Evolutionary conservation across 345 rosid genomes (phyloP).

Genomic region (Pistacia vera): DNA sequence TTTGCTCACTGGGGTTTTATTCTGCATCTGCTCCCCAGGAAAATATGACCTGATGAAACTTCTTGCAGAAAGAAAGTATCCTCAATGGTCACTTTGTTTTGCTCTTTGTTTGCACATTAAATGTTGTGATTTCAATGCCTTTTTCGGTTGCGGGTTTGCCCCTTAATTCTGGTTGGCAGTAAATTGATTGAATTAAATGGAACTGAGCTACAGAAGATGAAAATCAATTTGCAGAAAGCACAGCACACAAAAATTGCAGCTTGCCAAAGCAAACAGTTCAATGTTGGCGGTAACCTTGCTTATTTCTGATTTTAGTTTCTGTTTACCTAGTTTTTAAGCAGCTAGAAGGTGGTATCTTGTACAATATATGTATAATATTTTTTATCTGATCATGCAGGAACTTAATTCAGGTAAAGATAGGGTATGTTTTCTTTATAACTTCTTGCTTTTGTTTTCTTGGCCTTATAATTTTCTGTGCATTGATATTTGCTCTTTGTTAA

Average conservation of each 20-base stretch:
- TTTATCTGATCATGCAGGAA: slow-evolving; percentile 53
- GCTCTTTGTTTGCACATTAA: not conserved
- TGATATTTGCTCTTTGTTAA: slow-evolving; percentile 21
- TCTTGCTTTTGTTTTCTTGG: slow-evolving; percentile 13
- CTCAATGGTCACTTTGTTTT: slow-evolving; percentile 8
- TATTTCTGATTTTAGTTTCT: slow-evolving; percentile 10
- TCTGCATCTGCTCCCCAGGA: slow-evolving; percentile 47
- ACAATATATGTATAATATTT: slow-evolving; percentile 17
- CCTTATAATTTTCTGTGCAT: slow-evolving; percentile 15
- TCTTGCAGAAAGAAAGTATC: slow-evolving; percentile 57
- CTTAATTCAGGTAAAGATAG: slow-evolving; percentile 61
- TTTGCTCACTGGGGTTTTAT: slow-evolving; percentile 1
- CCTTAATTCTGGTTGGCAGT: slow-evolving; percentile 34
- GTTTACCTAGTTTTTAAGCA: slow-evolving; percentile 6
- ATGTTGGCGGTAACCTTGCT: slow-evolving; percentile 54
- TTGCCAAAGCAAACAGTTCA: slow-evolving; percentile 64
- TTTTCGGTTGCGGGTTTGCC: not conserved
- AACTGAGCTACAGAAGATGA: slow-evolving; percentile 56
- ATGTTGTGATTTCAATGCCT: slow-evolving; percentile 14
- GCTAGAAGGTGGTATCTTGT: not conserved
- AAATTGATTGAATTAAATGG: slow-evolving; percentile 57
- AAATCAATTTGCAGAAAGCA: slow-evolving; percentile 49
- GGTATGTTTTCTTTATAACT: slow-evolving; percentile 42
- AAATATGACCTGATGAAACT: slow-evolving; percentile 50
- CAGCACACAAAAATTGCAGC: slow-evolving; percentile 66